Evolutionary conservation across 148 eudicot species (phyloP), one percentile per base, ranked within the genome.

Genomic region (Suaeda aralocaspica): DNA sequence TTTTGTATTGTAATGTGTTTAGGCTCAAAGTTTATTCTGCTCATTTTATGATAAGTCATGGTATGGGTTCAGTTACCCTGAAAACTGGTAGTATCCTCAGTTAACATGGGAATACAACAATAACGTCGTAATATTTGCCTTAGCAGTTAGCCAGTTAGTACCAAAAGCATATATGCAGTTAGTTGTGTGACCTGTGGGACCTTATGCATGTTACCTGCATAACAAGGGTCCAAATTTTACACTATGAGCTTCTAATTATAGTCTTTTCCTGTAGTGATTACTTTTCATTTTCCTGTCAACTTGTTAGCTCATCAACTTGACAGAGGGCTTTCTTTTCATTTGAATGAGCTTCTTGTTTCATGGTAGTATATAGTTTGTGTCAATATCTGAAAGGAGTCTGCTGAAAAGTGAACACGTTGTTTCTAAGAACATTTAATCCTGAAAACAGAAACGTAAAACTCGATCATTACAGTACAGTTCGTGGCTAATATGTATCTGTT

Each of bases 281-380:
- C 48, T 34, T 59, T 44, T 46, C 57, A 19, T 33, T 39, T 33
- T 2, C 33, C 6, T 70, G 55, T 31, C 67, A 33, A 24, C 74
- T 48, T n/a, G 74, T 22, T 21, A 49, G 33, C 16, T 56, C 26
- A 55, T 19, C 25, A 15, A 42, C 64, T 57, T 69, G 72, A 45
- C 44, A 44, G 57, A 46, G 31, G 55, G 9, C 8, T 14, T 45
- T 59, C 66, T 44, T 70, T 30, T 44, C 45, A 21, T 22, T 41
- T 26, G 50, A 41, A 13, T 48, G 13, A 45, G 28, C 29, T 70
- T n/a, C n/a, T n/a, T n/a, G n/a, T n/a, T n/a, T n/a, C n/a, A n/a
- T n/a, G n/a, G n/a, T n/a, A n/a, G n/a, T n/a, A n/a, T n/a, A n/a
- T n/a, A n/a, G n/a, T 6, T 26, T 1, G 19, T 26, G 42, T 22